Evolutionary conservation across 2,329 filamentous ascomycete species (phyloP).

Genomic region (Aspergillaceae sp.): DNA sequence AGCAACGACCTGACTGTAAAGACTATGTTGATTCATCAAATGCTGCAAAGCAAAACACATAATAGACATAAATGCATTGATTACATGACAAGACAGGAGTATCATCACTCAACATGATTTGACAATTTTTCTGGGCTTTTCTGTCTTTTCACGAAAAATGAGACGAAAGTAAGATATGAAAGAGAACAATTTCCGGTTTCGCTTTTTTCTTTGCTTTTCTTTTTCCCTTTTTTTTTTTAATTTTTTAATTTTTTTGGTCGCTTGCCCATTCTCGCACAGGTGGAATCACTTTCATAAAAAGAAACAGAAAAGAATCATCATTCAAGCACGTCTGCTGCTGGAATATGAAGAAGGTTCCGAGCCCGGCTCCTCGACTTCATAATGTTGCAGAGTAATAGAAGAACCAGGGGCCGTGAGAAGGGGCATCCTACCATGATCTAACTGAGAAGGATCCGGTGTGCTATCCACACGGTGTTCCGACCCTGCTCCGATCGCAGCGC

Average conservation of each 20-base stretch:
- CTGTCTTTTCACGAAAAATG: too few relatives aligned
- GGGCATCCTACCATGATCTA: slow-evolving; percentile 24
- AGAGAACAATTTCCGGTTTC: not conserved
- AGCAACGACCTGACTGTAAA: slow-evolving; percentile 23
- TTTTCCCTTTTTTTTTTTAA: not conserved
- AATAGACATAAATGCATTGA: not conserved
- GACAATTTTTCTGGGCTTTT: too few relatives aligned
- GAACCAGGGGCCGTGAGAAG: slow-evolving; percentile 19
- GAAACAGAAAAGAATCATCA: slow-evolving; percentile 2
- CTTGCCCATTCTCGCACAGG: too few relatives aligned
- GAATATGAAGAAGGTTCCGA: slow-evolving; percentile 5
- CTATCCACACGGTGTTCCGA: slow-evolving; percentile 1
- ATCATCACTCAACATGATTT: not conserved
- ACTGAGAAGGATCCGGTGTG: slow-evolving; percentile 16
- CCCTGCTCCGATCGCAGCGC: not conserved
- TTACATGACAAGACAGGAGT: not conserved
- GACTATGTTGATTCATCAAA: slow-evolving; percentile 5
- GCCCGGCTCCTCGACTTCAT: slow-evolving; percentile 32
- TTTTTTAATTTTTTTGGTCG: not conserved
- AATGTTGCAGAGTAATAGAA: slow-evolving; percentile 24
- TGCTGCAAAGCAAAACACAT: slow-evolving; percentile 1
- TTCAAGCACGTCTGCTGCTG: slow-evolving; percentile 8
- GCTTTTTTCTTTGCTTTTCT: too few relatives aligned
- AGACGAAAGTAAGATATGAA: not conserved
- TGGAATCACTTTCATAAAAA: not conserved